Conservation (phyloP, 78 protist genomes). For the Goniomonas avonlea region DNA sequence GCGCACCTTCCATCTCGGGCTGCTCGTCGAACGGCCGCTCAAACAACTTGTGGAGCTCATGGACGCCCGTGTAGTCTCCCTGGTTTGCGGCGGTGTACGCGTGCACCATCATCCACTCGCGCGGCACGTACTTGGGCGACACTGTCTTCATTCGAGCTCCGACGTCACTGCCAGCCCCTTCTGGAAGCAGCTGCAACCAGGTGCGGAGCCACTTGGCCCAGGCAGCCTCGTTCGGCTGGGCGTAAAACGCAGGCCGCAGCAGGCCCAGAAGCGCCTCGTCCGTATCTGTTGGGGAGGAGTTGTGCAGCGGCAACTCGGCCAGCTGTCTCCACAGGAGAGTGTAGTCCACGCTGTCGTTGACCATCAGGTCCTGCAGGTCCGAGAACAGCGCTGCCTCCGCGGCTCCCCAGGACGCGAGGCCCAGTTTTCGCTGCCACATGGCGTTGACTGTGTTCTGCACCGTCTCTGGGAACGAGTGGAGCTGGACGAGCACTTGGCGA, state of each 20-base stretch:
- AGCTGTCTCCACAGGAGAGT: constrained; percentile 30
- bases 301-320: neutral
- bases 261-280: neutral
- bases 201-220: too few relatives aligned
- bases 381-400: neutral
- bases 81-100: neutral
- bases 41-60: neutral
- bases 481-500: neutral
- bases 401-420: neutral
- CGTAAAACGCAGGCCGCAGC: too few relatives aligned
- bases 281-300: neutral
- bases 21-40: neutral
- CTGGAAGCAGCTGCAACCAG: too few relatives aligned
- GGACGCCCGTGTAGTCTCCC: neutral
- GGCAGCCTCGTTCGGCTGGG: too few relatives aligned
- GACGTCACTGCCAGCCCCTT: too few relatives aligned
- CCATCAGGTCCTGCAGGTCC: neutral
- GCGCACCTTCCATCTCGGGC: neutral
- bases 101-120: constrained; percentile 44
- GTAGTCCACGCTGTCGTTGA: neutral
- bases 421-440: constrained; percentile 11
- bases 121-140: constrained; percentile 38
- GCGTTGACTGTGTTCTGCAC: neutral
- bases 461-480: neutral
- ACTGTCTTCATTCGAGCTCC: neutral